Evolutionary conservation across 495 filamentous ascomycete species (phyloP), one percentile per base, ranked within the genome.

Genomic region (Talaromyces ruber): DNA sequence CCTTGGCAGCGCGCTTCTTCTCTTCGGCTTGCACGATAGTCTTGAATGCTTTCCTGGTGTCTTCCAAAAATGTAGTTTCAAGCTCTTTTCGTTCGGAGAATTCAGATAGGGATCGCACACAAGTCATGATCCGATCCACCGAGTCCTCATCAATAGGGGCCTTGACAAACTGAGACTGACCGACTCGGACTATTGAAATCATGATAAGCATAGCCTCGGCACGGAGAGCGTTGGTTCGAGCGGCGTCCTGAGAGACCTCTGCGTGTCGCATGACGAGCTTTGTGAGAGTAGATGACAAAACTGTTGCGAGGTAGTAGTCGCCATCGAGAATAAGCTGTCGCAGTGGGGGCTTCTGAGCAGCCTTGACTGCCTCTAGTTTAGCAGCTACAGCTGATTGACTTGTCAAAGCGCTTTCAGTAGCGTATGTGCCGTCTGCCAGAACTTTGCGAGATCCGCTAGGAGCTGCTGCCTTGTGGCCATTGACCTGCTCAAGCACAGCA

Each of bases 181-280:
- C 95, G 62, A 96, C 95, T 63, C 95, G 91, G 64, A 97, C 90
- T 68, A 99, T 94, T 21, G 93, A 97, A 65, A 98, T 97, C 92
- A 98, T 97, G 71, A 98, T 98, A 50, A 98, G 82, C 95, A 98
- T 99, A 29, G 95, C 95, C 75, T 99, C 95, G 3, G 94, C 94
- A 25, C 91, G 88, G 4, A 99, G 83, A 34, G 93, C 93, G 68
- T 98, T 98, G 14, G 93, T 98, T 21, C 95, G 88, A 30, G 90
- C 88, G 26, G 77, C 74, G 66, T 98, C 94, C 24, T 89, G 80
- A 18, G 93, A 96, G 63, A 97, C 92, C 73, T 98, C 93, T 4
- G 92, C 89, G 71, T 99, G 93, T 43, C 95, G 90, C 92, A 99
- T 98, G 61, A 98, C 95, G 54, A 99, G 81, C 73, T 99, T 99